These are phyloP conservation scores for Phytophthora fragariae DNA, from an alignment of 352 stramenopile genomes.

Conservation along the genomic window DNA sequence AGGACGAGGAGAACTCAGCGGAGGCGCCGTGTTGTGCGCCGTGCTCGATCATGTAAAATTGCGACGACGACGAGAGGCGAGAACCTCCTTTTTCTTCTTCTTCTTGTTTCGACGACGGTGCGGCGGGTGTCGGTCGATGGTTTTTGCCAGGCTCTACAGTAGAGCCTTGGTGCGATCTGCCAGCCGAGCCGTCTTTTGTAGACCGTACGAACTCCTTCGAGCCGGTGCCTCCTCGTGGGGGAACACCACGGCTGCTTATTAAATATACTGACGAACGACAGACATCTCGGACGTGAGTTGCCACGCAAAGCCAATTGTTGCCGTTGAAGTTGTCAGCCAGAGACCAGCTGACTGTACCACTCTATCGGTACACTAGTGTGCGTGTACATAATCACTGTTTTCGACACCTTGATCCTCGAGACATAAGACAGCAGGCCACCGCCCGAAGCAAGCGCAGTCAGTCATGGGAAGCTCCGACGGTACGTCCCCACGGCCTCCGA, in stretches of 20 bases:
- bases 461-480: conserved; percentile 67
- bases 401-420: background rate
- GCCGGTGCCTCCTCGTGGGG: conserved; percentile 12
- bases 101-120: conserved; percentile 18
- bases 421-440: background rate
- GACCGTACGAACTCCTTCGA: conserved; percentile 26
- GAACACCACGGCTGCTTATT: conserved; percentile 15
- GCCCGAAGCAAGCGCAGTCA: background rate
- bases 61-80: conserved; percentile 24
- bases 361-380: background rate
- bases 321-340: background rate
- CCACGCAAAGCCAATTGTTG: background rate
- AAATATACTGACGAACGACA: conserved; percentile 19
- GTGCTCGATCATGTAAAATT: conserved; percentile 69
- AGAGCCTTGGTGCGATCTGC: background rate
- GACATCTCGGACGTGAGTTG: background rate
- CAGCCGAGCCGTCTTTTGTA: conserved; percentile 33
- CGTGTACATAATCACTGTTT: background rate
- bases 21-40: conserved; percentile 68
- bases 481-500: conserved; percentile 30
- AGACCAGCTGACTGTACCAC: background rate
- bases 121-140: background rate
- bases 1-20: conserved; percentile 46
- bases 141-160: background rate
- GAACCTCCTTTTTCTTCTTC: conserved; percentile 2